phyloP scores from a whole-genome alignment of 2,329 filamentous ascomycete species.

The Trichoderma aggressivum region DNA sequence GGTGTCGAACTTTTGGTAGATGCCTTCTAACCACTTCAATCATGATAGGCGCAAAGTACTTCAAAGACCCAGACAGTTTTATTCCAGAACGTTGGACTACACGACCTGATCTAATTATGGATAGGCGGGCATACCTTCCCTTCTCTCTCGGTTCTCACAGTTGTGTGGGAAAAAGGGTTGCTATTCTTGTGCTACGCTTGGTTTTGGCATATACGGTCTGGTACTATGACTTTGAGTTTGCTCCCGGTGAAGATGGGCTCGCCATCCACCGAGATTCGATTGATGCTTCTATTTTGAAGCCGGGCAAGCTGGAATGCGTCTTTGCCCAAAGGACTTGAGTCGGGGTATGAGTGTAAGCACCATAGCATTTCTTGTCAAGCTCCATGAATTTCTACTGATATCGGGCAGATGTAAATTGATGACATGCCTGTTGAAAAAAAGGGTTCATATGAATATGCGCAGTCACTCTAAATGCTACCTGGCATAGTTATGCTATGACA shows the following conservation, averaged over 20 bases:
- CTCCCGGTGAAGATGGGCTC: slow-evolving; percentile 13
- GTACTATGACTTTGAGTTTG: slow-evolving; percentile 16
- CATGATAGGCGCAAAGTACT: slow-evolving; percentile 30
- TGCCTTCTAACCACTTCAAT: neutral
- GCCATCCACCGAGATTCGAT: slow-evolving; percentile 1
- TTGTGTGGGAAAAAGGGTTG: slow-evolving; percentile 17
- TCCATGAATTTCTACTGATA: too few species aligned
- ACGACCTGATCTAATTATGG: slow-evolving; percentile 22
- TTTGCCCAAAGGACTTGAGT: neutral
- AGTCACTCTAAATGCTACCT: neutral
- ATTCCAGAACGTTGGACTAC: slow-evolving; percentile 27
- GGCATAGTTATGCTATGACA: neutral
- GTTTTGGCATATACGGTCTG: slow-evolving; percentile 6
- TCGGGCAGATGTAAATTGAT: neutral
- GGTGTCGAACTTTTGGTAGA: neutral
- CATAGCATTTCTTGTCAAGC: neutral
- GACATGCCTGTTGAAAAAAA: neutral
- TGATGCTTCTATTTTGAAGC: slow-evolving; percentile 9
- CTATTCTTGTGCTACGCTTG: slow-evolving; percentile 1
- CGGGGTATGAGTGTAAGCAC: neutral
- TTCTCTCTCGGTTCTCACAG: slow-evolving; percentile 17
- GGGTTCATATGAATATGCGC: too few species aligned
- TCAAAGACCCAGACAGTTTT: slow-evolving; percentile 20
- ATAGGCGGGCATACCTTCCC: slow-evolving; percentile 20
- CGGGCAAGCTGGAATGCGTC: slow-evolving; percentile 6